phyloP scores from a whole-genome alignment of 208 protist species.

The Trypanosoma grayi region DNA sequence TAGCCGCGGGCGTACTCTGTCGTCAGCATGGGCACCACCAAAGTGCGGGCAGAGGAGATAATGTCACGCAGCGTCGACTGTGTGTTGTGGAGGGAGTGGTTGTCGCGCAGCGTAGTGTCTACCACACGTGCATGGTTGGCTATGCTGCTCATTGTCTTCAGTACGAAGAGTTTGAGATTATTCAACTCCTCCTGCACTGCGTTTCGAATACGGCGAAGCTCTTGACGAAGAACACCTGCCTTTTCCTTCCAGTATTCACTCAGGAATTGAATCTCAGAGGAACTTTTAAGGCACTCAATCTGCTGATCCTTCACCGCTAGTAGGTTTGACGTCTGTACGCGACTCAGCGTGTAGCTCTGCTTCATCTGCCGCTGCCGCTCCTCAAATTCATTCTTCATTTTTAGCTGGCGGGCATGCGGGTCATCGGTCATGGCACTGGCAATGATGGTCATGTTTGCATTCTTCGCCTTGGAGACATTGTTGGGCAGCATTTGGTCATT shows the following conservation, averaged over 20 bases:
- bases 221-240: constrained; percentile 37
- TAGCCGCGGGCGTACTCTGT: constrained; percentile 79
- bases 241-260: constrained; percentile 30
- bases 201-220: constrained; percentile 40
- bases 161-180: constrained; percentile 42
- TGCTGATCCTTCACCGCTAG: constrained; percentile 57
- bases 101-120: constrained; percentile 61
- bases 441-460: constrained; percentile 31
- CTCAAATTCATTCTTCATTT: constrained; percentile 47
- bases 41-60: constrained; percentile 53
- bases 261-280: constrained; percentile 58
- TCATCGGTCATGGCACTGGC: constrained; percentile 33
- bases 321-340: constrained; percentile 41
- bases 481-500: constrained; percentile 55
- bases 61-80: constrained; percentile 54
- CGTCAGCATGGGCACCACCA: constrained; percentile 81
- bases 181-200: constrained; percentile 45
- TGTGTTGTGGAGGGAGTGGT: constrained; percentile 47
- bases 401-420: constrained; percentile 33
- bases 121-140: constrained; percentile 46
- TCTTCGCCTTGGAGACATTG: constrained; percentile 9
- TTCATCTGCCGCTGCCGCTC: constrained; percentile 54
- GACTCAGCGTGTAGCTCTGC: constrained; percentile 40
- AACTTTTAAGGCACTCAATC: constrained; percentile 52
- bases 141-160: constrained; percentile 46